Evolutionary conservation across 495 filamentous ascomycete genomes (phyloP).

Genomic region (Hyphodiscus hymeniophilus): DNA sequence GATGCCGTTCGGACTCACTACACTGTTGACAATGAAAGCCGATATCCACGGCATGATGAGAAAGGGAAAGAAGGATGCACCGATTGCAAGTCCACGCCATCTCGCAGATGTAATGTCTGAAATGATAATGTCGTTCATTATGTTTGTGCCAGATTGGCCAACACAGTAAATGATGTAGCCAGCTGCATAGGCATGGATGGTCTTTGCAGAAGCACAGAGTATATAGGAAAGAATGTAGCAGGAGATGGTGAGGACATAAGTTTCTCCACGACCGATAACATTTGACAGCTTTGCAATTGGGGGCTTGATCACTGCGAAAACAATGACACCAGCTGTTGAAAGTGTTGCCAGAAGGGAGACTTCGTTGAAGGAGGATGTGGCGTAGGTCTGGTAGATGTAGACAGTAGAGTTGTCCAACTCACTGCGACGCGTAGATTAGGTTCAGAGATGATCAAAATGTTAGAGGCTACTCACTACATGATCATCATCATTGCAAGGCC

Average conservation of each 20-base stretch:
- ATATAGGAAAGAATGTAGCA: constrained; percentile 40
- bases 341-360: constrained; percentile 35
- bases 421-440: too few species aligned
- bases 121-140: constrained; percentile 40
- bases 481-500: constrained; percentile 38
- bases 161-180: constrained; percentile 37
- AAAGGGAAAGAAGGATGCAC: constrained; percentile 37
- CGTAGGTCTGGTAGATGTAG: constrained; percentile 38
- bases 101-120: constrained; percentile 38
- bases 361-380: constrained; percentile 34
- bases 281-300: constrained; percentile 42
- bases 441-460: too few species aligned
- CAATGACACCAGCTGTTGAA: constrained; percentile 35
- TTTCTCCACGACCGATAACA: constrained; percentile 36
- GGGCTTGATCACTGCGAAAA: constrained; percentile 38
- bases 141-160: constrained; percentile 37
- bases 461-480: constrained; percentile 30
- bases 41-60: constrained; percentile 38
- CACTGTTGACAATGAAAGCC: too few species aligned
- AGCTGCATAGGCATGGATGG: constrained; percentile 35
- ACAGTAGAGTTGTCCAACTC: constrained; percentile 42
- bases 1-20: too few species aligned
- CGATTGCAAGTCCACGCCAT: constrained; percentile 38
- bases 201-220: constrained; percentile 35
- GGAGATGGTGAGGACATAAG: constrained; percentile 34